Percentiles rank a stretch among this genome's conserved stretches.
These are phyloP conservation scores for Amanita fuliginea DNA, from an alignment of 768 basidiomycete species.

Conservation along the genomic window DNA sequence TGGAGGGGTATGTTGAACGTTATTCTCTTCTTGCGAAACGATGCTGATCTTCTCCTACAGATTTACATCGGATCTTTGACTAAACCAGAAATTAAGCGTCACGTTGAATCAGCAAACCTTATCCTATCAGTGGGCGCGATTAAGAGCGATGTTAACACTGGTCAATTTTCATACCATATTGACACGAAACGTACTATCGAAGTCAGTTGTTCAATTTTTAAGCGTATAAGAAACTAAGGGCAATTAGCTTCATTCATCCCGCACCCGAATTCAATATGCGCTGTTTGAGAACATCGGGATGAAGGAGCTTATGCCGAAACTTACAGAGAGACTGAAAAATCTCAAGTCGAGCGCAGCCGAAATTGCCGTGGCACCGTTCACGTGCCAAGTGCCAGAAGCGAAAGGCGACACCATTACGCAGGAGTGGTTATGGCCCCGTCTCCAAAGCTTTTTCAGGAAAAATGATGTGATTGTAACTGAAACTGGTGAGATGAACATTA, in stretches of 20 bases:
- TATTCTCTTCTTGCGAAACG: not conserved
- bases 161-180: conserved; percentile 73
- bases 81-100: conserved; percentile 53
- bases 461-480: conserved; percentile 79
- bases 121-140: conserved; percentile 65
- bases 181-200: conserved; percentile 50
- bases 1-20: conserved; percentile 62
- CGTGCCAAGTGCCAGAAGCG: conserved; percentile 27
- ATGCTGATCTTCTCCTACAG: conserved; percentile 22
- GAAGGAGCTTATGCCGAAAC: conserved; percentile 66
- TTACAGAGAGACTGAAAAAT: conserved; percentile 41
- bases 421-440: conserved; percentile 74
- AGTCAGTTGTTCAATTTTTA: conserved; percentile 21
- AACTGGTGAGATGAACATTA: conserved; percentile 51
- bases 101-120: conserved; percentile 65
- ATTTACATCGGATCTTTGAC: conserved; percentile 70
- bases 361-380: conserved; percentile 35
- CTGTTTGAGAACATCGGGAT: conserved; percentile 58
- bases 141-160: conserved; percentile 80
- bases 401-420: conserved; percentile 58
- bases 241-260: conserved; percentile 62
- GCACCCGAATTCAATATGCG: conserved; percentile 56
- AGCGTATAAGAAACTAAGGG: not conserved
- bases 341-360: conserved; percentile 27
- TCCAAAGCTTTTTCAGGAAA: conserved; percentile 59